These are phyloP conservation scores for Penicillium chermesinum DNA, from an alignment of 495 filamentous ascomycete genomes.

Conservation along the genomic window DNA sequence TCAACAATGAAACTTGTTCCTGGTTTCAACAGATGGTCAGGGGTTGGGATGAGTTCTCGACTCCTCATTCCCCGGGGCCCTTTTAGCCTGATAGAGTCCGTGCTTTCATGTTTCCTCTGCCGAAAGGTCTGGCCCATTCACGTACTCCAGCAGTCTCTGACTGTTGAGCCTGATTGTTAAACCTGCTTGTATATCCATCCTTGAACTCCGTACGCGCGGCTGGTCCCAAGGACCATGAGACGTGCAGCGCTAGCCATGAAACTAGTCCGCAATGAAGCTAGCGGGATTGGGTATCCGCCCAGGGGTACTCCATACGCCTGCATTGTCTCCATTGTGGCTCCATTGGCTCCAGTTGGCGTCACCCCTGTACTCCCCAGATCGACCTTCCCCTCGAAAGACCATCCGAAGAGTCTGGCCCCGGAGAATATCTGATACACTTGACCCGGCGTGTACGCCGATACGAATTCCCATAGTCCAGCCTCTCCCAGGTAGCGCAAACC, in stretches of 20 bases:
- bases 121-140: background rate
- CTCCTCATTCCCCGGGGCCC: background rate
- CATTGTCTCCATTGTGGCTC: background rate
- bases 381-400: background rate
- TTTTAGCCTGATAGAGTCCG: too few species aligned
- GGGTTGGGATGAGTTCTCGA: background rate
- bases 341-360: background rate
- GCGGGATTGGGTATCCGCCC: conserved; percentile 17
- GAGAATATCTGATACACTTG: conserved; percentile 11
- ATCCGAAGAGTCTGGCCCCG: conserved; percentile 1
- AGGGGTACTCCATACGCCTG: conserved; percentile 1
- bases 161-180: background rate
- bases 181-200: too few species aligned
- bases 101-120: too few species aligned
- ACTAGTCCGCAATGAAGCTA: conserved; percentile 7
- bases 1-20: background rate
- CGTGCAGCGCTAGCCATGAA: background rate
- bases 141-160: background rate
- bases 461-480: conserved; percentile 21
- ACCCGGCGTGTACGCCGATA: background rate
- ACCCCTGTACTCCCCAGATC: background rate
- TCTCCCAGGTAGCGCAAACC: conserved; percentile 1
- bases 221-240: background rate
- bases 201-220: conserved; percentile 15
- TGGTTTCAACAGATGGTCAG: background rate